These are phyloP conservation scores for Microthyrium microscopicum DNA, from an alignment of 2,329 filamentous ascomycete species.

Conservation along the genomic window DNA sequence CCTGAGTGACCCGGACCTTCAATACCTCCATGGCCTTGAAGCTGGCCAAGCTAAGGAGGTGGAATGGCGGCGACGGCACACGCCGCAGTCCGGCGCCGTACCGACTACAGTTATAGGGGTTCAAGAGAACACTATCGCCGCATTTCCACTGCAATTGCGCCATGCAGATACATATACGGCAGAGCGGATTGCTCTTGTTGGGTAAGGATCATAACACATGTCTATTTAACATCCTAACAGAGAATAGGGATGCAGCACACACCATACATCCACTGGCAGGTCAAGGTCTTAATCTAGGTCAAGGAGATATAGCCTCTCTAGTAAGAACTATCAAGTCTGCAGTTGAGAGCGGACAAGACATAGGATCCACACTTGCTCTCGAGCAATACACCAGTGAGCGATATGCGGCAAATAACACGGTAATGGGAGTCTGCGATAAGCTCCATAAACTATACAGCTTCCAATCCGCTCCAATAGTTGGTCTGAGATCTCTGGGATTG, in stretches of 20 bases:
- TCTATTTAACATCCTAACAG: neutral
- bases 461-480: conserved; percentile 61
- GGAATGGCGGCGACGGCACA: conserved; percentile 9
- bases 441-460: conserved; percentile 85
- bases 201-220: conserved; percentile 19
- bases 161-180: conserved; percentile 90
- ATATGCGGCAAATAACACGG: conserved; percentile 62
- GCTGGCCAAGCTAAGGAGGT: conserved; percentile 21
- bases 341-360: conserved; percentile 69
- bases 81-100: conserved; percentile 18
- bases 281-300: conserved; percentile 85
- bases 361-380: conserved; percentile 61
- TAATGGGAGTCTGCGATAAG: conserved; percentile 73
- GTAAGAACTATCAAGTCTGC: conserved; percentile 58
- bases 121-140: conserved; percentile 66
- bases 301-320: conserved; percentile 73
- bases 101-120: conserved; percentile 54
- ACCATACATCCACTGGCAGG: conserved; percentile 89
- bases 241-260: conserved; percentile 59
- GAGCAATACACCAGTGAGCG: conserved; percentile 69
- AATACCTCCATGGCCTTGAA: conserved; percentile 56
- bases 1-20: conserved; percentile 59
- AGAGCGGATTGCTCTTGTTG: conserved; percentile 79
- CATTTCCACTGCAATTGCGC: conserved; percentile 78
- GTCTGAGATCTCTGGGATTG: conserved; percentile 61